Evolutionary conservation across 305 asterid species (phyloP).

Genomic region (Fraxinus paxiana): DNA sequence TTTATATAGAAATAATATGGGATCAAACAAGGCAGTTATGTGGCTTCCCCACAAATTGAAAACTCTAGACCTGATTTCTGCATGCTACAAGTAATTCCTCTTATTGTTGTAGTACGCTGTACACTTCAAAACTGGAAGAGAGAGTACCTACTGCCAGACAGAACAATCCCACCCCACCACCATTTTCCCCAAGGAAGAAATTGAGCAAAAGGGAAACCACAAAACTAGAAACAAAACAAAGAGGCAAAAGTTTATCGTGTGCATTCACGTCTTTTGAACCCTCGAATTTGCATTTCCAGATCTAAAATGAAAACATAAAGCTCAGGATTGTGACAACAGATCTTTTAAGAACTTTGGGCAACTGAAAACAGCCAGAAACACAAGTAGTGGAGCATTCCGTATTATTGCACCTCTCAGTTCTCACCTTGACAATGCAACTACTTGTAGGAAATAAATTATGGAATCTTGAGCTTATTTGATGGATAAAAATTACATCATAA

Average conservation of each 20-base stretch:
- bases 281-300: not conserved
- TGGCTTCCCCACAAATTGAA: not conserved
- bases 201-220: not conserved
- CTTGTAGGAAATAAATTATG: not conserved
- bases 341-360: not conserved
- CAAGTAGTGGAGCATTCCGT: not conserved
- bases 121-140: not conserved
- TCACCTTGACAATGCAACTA: conserved; percentile 4
- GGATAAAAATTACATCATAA: not conserved
- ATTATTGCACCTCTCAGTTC: not conserved
- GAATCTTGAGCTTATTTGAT: not conserved
- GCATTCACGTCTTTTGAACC: not conserved
- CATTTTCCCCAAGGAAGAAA: not conserved
- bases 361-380: not conserved
- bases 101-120: not conserved
- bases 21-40: not conserved
- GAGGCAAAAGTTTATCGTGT: not conserved
- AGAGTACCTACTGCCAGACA: not conserved
- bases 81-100: not conserved
- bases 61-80: not conserved
- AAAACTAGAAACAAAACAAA: not conserved
- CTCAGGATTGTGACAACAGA: not conserved
- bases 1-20: not conserved
- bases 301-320: not conserved
- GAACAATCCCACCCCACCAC: not conserved